These are phyloP conservation scores for Osmanthus fragrans DNA, from an alignment of 257 asterid genomes.

Conservation along the genomic window DNA sequence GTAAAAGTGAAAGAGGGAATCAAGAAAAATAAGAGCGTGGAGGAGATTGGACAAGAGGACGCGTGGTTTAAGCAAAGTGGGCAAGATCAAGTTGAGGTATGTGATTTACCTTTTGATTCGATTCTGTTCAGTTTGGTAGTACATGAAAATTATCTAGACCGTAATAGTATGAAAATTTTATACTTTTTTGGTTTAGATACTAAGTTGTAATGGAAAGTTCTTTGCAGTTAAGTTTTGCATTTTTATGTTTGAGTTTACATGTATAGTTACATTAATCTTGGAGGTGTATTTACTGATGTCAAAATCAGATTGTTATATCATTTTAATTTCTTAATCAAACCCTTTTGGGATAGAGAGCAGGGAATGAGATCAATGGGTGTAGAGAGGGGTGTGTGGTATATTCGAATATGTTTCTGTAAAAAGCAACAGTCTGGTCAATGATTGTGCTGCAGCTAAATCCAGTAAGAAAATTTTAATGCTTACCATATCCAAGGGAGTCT, in stretches of 20 bases:
- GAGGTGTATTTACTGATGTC: not conserved
- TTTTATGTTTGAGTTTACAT: not conserved
- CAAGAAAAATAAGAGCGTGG: slow-evolving; percentile 51
- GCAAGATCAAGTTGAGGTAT: slow-evolving; percentile 62
- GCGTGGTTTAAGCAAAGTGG: slow-evolving; percentile 70
- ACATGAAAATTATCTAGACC: not conserved
- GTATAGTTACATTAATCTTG: not conserved
- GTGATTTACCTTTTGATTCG: not conserved
- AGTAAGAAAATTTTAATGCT: not conserved
- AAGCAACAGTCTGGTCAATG: not conserved
- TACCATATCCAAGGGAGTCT: not conserved
- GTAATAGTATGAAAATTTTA: not conserved
- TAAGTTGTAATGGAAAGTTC: not conserved
- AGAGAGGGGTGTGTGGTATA: not conserved
- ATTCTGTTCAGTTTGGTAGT: not conserved
- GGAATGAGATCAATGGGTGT: not conserved
- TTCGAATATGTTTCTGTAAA: not conserved
- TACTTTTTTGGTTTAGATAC: no score
- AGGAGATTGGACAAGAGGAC: slow-evolving; percentile 89
- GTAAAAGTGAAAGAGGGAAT: slow-evolving; percentile 40
- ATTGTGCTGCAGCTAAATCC: not conserved
- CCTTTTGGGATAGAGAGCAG: not conserved
- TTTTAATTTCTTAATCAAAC: not conserved
- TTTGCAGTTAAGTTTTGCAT: not conserved
- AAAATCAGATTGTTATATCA: not conserved